Evolutionary conservation across 208 protist genomes (phyloP), one percentile per base, ranked within the genome.

Genomic region (Leptomonas pyrrhocoris): DNA sequence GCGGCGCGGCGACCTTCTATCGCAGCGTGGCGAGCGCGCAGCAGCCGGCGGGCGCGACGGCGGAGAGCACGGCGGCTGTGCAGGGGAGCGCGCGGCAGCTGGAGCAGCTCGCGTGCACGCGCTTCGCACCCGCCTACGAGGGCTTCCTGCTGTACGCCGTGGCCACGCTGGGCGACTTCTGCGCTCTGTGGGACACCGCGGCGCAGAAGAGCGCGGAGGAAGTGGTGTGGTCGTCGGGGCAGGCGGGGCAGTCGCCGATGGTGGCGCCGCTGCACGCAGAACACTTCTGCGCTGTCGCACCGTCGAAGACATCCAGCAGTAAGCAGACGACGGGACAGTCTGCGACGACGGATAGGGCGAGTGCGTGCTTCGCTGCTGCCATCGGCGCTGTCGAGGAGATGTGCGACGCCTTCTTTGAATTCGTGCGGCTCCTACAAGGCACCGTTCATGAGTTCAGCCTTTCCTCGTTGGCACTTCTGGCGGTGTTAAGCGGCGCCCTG

Each of bases 131-230:
- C 7, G 56, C 56, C 23, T 61, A 61, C 40, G 38, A 61, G 56
- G n/a, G 38, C 40, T 61, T 61, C 23, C 56, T 61, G 56, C 56
- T 61, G 56, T 61, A 61, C 56, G 23, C 56, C 7, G 56, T 61
- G 38, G 56, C 56, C 21, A 61, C 38, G 21, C 56, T 61, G 9
- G 56, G 56, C 40, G 56, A 61, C 40, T 61, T 61, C 56, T 49
- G 56, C 18, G 38, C 38, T 34, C 56, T 61, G 56, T 61, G 56
- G 51, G 27, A n/a, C 56, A 49, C 56, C 19, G 56, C 56, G 16
- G 56, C 40, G 13, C 56, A 61, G 56, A 38, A 42, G 38, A 49
- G 56, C 28, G 56, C 7, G 23, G 56, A 61, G 23, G 56, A 45
- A 38, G 38, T 61, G 56, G 38, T 61, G 56, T 61, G 56, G 56